phyloP scores from a whole-genome alignment of 2,329 filamentous ascomycete genomes.

The Penicillium sp. region DNA sequence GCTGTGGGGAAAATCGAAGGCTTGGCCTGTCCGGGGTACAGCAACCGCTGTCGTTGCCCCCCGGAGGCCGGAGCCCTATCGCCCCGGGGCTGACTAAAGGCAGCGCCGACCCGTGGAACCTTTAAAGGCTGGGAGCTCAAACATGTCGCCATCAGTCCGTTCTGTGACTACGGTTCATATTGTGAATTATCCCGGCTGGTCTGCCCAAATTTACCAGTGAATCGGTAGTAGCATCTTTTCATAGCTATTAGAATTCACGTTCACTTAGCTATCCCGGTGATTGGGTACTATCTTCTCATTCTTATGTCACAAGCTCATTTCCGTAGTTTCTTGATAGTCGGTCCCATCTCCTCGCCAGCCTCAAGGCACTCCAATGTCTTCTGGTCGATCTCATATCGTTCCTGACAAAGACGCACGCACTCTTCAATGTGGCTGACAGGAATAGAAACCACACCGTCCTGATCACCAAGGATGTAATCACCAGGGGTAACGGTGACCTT shows the following conservation, averaged over 20 bases:
- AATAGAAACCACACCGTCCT: conserved; percentile 30
- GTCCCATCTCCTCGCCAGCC: conserved; percentile 36
- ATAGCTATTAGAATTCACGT: too few species aligned
- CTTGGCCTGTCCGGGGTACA: background rate
- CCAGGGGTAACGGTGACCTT: conserved; percentile 33
- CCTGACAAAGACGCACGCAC: conserved; percentile 33
- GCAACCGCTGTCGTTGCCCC: too few species aligned
- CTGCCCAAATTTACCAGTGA: too few species aligned
- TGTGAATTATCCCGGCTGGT: too few species aligned
- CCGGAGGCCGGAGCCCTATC: too few species aligned
- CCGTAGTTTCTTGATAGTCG: conserved; percentile 36
- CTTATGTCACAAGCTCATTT: conserved; percentile 21
- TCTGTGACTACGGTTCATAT: too few species aligned
- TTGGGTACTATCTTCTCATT: background rate
- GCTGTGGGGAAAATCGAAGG: background rate
- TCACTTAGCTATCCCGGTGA: too few species aligned
- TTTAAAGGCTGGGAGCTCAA: too few species aligned
- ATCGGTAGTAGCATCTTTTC: too few species aligned
- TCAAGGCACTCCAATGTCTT: conserved; percentile 33
- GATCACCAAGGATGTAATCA: conserved; percentile 39
- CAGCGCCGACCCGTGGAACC: too few species aligned
- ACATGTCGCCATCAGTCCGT: too few species aligned
- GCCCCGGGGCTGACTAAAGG: background rate
- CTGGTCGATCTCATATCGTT: conserved; percentile 38
- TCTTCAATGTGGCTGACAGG: conserved; percentile 29